Conservation (phyloP, 1,284 basidiomycete genomes). For the Marasmius oreades region DNA sequence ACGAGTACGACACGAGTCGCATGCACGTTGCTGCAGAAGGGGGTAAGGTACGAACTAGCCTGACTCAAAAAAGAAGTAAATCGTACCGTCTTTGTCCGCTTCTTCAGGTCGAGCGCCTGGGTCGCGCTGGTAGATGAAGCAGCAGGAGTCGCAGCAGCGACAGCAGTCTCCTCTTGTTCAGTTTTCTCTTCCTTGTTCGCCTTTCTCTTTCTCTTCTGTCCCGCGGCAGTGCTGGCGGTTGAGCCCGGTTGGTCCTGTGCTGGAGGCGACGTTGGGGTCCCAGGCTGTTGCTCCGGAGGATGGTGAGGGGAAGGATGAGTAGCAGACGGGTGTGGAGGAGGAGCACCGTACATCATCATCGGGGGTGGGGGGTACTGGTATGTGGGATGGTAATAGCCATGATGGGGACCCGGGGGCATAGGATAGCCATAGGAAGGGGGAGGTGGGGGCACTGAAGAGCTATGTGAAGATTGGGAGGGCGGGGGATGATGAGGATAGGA, state of each 20-base stretch:
- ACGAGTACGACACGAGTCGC: constrained; percentile 88
- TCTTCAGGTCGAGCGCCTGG: constrained; percentile 57
- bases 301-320: constrained; percentile 26
- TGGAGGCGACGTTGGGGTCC: constrained; percentile 29
- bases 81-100: constrained; percentile 82
- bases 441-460: constrained; percentile 38
- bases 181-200: constrained; percentile 40
- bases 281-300: constrained; percentile 15
- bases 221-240: constrained; percentile 14
- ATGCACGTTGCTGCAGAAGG: constrained; percentile 61
- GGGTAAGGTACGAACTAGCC: neutral
- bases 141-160: constrained; percentile 39
- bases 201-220: constrained; percentile 70
- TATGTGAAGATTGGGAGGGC: constrained; percentile 39
- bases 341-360: constrained; percentile 62
- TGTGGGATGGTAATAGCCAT: constrained; percentile 46
- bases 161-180: constrained; percentile 59
- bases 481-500: constrained; percentile 36
- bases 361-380: constrained; percentile 59
- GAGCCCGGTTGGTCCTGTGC: constrained; percentile 13
- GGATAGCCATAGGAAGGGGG: constrained; percentile 51
- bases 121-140: constrained; percentile 17
- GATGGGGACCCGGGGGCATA: constrained; percentile 51
- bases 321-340: constrained; percentile 36
- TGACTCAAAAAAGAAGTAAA: neutral